Conservation (phyloP, 768 basidiomycete genomes). For the Mycena vulgaris region DNA sequence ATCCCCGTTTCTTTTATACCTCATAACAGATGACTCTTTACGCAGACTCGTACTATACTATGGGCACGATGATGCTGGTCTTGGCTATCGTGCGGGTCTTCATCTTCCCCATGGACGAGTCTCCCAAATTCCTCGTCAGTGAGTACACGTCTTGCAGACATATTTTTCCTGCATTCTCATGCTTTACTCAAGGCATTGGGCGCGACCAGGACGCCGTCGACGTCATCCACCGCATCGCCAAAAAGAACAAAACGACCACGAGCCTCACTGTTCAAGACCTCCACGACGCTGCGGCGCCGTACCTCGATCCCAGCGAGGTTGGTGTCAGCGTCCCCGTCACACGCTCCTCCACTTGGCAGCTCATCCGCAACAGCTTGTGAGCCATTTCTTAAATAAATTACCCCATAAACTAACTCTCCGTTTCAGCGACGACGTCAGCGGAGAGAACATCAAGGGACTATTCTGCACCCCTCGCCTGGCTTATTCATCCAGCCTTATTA, state of each 20-base stretch:
- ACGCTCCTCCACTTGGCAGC: slow-evolving; percentile 72
- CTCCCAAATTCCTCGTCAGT: slow-evolving; percentile 74
- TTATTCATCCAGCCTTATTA: slow-evolving; percentile 64
- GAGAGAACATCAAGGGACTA: slow-evolving; percentile 61
- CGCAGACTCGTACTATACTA: slow-evolving; percentile 66
- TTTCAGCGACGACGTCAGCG: slow-evolving; percentile 39
- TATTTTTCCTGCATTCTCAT: neutral
- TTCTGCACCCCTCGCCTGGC: slow-evolving; percentile 68
- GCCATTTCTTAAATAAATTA: neutral
- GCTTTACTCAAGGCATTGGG: slow-evolving; percentile 47
- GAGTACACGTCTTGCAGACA: slow-evolving; percentile 49
- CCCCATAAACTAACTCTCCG: neutral
- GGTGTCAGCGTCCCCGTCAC: slow-evolving; percentile 51
- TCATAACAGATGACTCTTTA: slow-evolving; percentile 51
- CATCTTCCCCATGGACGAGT: slow-evolving; percentile 70
- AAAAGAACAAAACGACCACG: slow-evolving; percentile 62
- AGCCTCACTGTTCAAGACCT: slow-evolving; percentile 64
- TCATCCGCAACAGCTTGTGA: slow-evolving; percentile 61
- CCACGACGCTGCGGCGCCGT: slow-evolving; percentile 38
- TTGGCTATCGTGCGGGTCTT: slow-evolving; percentile 67
- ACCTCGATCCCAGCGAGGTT: slow-evolving; percentile 42
- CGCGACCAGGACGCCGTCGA: slow-evolving; percentile 67
- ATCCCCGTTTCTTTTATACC: slow-evolving; percentile 52
- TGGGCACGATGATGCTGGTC: slow-evolving; percentile 73
- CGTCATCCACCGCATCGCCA: slow-evolving; percentile 66